Evolutionary conservation across 441 rosid species (phyloP).

Genomic region (Theobroma grandiflorum): DNA sequence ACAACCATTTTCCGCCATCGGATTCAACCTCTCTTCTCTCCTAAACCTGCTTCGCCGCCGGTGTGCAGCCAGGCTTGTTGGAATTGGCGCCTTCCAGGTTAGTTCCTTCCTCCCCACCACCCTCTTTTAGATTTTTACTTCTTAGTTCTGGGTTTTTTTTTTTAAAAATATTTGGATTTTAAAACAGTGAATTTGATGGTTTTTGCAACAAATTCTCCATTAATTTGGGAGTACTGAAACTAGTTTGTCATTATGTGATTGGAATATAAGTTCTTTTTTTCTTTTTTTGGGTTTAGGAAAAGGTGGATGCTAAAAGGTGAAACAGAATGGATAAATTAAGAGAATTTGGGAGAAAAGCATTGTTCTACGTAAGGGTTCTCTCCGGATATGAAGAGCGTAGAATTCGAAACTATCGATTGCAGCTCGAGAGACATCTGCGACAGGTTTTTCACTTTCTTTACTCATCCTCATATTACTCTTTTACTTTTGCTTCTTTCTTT

Average conservation of each 20-base stretch:
- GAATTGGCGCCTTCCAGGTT: not conserved
- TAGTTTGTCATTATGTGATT: not conserved
- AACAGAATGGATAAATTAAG: constrained; percentile 68
- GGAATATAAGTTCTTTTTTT: not conserved
- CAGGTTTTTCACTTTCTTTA: constrained; percentile 50
- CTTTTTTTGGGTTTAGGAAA: constrained; percentile 15
- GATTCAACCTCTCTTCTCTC: not conserved
- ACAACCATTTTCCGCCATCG: not conserved
- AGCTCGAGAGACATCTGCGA: constrained; percentile 72
- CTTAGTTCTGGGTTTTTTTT: not conserved
- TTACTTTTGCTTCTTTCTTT: not conserved
- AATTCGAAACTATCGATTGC: constrained; percentile 77
- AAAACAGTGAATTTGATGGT: too few relatives aligned
- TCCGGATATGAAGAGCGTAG: constrained; percentile 91
- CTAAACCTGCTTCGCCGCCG: not conserved
- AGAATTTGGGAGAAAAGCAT: constrained; percentile 83
- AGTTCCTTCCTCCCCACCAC: not conserved
- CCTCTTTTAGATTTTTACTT: not conserved
- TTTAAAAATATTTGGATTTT: not conserved
- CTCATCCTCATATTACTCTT: not conserved
- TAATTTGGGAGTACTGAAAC: not conserved
- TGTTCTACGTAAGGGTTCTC: constrained; percentile 84
- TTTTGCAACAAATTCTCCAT: not conserved
- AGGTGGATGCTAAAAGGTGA: constrained; percentile 29
- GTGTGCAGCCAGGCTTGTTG: not conserved